A percentile compares a stretch with the other conserved stretches of the same genome.
Evolutionary conservation across 352 stramenopile genomes (phyloP).

Genomic region (Phytopythium aichiense): DNA sequence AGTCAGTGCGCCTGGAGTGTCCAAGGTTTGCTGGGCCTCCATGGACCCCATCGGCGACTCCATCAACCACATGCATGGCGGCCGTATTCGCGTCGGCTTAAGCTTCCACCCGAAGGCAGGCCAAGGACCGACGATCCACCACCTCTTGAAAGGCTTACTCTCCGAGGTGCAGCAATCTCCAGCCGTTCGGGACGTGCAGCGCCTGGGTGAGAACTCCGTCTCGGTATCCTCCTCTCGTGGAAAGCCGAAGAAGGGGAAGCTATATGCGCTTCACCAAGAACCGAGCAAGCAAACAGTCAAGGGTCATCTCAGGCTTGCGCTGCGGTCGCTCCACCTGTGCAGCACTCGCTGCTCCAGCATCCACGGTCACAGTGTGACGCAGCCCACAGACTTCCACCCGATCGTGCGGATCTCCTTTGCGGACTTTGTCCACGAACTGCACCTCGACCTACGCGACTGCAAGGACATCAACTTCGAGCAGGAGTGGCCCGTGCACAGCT

Average conservation of each 20-base stretch:
- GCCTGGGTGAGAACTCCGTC: background rate
- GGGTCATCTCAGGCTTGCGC: constrained; percentile 8
- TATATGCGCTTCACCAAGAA: background rate
- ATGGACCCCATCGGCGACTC: background rate
- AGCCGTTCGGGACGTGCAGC: background rate
- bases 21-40: background rate
- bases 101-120: constrained; percentile 14
- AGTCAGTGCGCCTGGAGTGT: background rate
- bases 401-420: constrained; percentile 24
- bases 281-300: constrained; percentile 6
- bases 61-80: background rate
- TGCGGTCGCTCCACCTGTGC: constrained; percentile 29
- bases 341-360: constrained; percentile 26
- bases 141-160: constrained; percentile 4
- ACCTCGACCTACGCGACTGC: constrained; percentile 10
- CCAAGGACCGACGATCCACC: constrained; percentile 12
- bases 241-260: constrained; percentile 8
- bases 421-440: constrained; percentile 22
- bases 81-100: background rate
- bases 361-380: constrained; percentile 18
- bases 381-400: constrained; percentile 24
- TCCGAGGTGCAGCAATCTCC: background rate
- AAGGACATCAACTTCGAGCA: constrained; percentile 17
- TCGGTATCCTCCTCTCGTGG: background rate
- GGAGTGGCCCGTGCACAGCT: constrained; percentile 26